Evolutionary conservation across 2,329 filamentous ascomycete genomes (phyloP).

Genomic region (Teratosphaeria zuluensis): DNA sequence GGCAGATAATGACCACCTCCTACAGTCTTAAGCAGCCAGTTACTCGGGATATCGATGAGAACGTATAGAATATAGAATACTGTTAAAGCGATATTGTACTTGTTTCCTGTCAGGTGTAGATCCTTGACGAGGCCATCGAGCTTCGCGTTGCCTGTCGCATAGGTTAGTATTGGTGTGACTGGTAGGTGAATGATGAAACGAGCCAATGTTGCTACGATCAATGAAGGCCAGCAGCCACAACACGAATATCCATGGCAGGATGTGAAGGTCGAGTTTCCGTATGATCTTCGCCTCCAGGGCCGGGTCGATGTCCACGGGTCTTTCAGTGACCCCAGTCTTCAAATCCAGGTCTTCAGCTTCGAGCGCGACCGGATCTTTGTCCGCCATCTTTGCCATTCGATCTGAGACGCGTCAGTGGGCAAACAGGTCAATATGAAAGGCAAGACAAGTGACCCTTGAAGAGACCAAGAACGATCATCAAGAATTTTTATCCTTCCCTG

Average conservation of each 20-base stretch:
- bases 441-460: too few species aligned
- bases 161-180: neutral
- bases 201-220: conserved; percentile 28
- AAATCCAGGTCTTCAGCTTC: conserved; percentile 4
- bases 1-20: too few species aligned
- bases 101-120: conserved; percentile 30
- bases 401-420: too few species aligned
- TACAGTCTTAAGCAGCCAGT: too few species aligned
- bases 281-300: conserved; percentile 21
- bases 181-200: neutral
- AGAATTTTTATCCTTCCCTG: too few species aligned
- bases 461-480: too few species aligned
- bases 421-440: too few species aligned
- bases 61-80: too few species aligned
- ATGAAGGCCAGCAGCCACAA: conserved; percentile 41
- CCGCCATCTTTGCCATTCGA: neutral
- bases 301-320: conserved; percentile 1
- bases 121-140: conserved; percentile 33
- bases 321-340: neutral
- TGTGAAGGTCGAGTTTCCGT: conserved; percentile 34
- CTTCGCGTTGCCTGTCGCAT: conserved; percentile 28
- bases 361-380: neutral
- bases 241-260: conserved; percentile 37
- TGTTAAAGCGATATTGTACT: too few species aligned
- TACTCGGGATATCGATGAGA: too few species aligned